phyloP scores from a whole-genome alignment of 2,329 filamentous ascomycete genomes.

The Fusarium luffae region DNA sequence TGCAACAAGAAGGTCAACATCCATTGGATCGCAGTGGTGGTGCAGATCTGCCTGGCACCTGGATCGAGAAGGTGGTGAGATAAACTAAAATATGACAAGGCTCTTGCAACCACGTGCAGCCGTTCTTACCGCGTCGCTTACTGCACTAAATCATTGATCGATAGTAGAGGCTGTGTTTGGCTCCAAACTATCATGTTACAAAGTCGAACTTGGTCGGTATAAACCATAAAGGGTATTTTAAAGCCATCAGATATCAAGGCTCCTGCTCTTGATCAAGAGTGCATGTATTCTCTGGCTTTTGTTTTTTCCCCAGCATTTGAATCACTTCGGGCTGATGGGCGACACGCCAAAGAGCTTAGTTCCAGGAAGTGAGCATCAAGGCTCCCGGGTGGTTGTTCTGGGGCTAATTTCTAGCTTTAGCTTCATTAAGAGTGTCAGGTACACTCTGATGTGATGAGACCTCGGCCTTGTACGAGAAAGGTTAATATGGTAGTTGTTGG shows the following conservation, averaged over 20 bases:
- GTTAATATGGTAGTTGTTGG: background rate
- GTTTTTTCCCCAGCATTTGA: background rate
- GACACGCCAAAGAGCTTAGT: background rate
- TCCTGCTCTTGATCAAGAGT: background rate
- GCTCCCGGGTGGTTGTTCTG: background rate
- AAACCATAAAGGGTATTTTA: background rate
- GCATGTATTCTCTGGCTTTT: background rate
- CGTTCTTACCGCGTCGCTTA: background rate
- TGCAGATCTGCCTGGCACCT: background rate
- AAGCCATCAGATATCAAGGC: background rate
- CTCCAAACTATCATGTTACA: background rate
- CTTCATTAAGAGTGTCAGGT: background rate
- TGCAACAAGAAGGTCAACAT: too few species aligned
- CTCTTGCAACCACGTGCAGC: background rate
- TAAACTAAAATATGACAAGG: background rate
- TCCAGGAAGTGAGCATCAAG: background rate
- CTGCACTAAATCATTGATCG: background rate
- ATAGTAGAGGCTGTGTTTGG: too few species aligned
- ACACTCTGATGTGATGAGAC: background rate
- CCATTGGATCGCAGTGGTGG: too few species aligned
- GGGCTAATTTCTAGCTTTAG: background rate
- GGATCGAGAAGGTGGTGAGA: background rate
- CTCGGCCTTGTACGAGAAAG: background rate
- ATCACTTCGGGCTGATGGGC: background rate
- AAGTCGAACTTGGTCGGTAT: background rate